Evolutionary conservation across 345 rosid genomes (phyloP), one percentile per base, ranked within the genome.

Genomic region (Lepidium didymum): DNA sequence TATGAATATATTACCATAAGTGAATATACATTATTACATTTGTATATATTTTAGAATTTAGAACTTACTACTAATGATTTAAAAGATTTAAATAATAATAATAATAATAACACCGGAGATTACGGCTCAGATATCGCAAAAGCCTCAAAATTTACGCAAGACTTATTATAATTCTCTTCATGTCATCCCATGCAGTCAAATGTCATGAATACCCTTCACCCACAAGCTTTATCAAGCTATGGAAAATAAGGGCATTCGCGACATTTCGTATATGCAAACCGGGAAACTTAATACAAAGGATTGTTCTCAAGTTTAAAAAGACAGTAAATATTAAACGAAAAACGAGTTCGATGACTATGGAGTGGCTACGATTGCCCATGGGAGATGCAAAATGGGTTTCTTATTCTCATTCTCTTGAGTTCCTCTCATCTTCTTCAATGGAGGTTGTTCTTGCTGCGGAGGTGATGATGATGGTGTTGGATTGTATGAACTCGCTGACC

Each of bases 401-500:
- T 68, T 73, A n/a, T 64, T 75, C 50, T 70, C 62, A 4, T 59
- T 73, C 61, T 77, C 76, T 44, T 81, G 70, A 56, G 15, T 75
- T 64, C 73, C 77, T 79, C 87, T 83, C 76, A 75, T 77, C 84
- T 82, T 86, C 87, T 84, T 90, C 47, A 77, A 58, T 14, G 74
- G 64, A 56, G 77, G 80, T 73, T 79, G 65, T 37, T 64, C 70
- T 29, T 68, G 37, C 10, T 80, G 47, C 14, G 41, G 47, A 16
- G 41, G 44, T 10, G 63, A 41, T 4, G 61, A 34, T 11, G 72
- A 34, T 38, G 74, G n/a, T 31, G 33, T 29, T 29, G 36, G 71
- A 56, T n/a, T 75, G 13, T 75, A 70, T 46, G 80, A 63, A 52
- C 46, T 82, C 81, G 64, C 69, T 19, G 73, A 68, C 82, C 88